These are phyloP conservation scores for Cercospora sp. DNA, from an alignment of 2,329 filamentous ascomycete genomes.

Conservation along the genomic window DNA sequence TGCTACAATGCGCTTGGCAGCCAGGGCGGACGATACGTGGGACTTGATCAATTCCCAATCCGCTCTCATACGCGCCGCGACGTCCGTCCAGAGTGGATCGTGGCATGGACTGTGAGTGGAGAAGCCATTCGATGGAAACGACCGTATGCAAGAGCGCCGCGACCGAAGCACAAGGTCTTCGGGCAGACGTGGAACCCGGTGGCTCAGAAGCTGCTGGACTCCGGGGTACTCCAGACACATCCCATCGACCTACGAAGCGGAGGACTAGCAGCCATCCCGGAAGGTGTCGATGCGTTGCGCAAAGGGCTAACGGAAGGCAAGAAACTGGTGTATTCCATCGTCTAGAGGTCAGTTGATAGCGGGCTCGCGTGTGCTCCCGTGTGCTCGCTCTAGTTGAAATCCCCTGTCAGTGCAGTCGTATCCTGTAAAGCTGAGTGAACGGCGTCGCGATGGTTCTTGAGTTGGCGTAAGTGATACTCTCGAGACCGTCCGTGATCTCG, in stretches of 20 bases:
- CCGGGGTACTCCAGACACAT: conserved; percentile 20
- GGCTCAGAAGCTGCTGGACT: conserved; percentile 22
- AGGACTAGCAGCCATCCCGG: conserved; percentile 19
- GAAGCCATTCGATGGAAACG: conserved; percentile 23
- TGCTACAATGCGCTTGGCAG: conserved; percentile 24
- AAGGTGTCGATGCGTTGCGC: conserved; percentile 21
- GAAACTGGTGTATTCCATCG: conserved; percentile 25
- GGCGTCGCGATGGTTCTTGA: neutral
- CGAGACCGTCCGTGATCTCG: neutral
- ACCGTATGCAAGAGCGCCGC: conserved; percentile 20
- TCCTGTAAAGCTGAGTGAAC: neutral
- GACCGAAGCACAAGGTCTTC: conserved; percentile 23
- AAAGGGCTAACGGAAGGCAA: conserved; percentile 22
- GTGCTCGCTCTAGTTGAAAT: neutral
- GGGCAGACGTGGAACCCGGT: conserved; percentile 21
- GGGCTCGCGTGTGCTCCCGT: neutral
- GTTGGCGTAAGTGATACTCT: neutral
- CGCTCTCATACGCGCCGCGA: conserved; percentile 23
- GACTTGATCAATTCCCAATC: conserved; percentile 26
- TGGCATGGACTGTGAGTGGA: conserved; percentile 25
- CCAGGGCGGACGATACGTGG: conserved; percentile 24
- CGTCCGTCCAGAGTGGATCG: conserved; percentile 26
- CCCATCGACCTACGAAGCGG: conserved; percentile 22
- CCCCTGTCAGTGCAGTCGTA: neutral
- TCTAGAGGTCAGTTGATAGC: conserved; percentile 6